A percentile compares a stretch with the other conserved stretches of the same genome.
Evolutionary conservation across 495 filamentous ascomycete species (phyloP).

Genomic region (Aspergillus steynii): DNA sequence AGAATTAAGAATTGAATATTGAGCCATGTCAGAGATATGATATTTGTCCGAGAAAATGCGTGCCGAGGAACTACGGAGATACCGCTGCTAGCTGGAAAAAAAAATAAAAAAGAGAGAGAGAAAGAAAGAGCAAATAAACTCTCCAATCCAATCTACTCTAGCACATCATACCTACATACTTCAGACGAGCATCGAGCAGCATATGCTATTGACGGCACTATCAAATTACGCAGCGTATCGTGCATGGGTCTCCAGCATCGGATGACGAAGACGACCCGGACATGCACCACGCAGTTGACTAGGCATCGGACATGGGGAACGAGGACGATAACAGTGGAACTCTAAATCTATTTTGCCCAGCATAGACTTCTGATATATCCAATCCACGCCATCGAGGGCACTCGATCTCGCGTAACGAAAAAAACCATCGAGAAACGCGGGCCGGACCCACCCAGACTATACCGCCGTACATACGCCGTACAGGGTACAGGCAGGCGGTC

Average conservation of each 20-base stretch:
- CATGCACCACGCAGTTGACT: conserved; percentile 5
- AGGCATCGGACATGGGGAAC: neutral
- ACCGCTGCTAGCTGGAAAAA: neutral
- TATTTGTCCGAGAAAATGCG: neutral
- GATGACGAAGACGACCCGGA: conserved; percentile 1
- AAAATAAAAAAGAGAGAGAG: neutral
- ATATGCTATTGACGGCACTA: conserved; percentile 15
- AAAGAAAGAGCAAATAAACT: neutral
- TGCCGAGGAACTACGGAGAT: too few species aligned
- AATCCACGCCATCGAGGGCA: neutral
- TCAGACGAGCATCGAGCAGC: conserved; percentile 3
- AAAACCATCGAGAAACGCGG: too few species aligned
- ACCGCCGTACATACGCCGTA: neutral
- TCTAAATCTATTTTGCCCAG: neutral
- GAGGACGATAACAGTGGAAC: neutral
- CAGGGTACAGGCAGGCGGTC: conserved; percentile 2
- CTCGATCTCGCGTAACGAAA: neutral
- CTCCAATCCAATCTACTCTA: neutral
- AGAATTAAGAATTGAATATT: neutral
- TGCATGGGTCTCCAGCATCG: conserved; percentile 8
- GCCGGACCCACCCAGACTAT: neutral
- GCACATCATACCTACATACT: neutral
- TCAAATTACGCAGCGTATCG: conserved; percentile 17
- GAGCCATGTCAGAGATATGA: neutral
- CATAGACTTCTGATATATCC: neutral